A percentile compares a stretch with the other conserved stretches of the same genome.
Conservation (phyloP, 805 yeast species). For the Dipodascus albidus region DNA sequence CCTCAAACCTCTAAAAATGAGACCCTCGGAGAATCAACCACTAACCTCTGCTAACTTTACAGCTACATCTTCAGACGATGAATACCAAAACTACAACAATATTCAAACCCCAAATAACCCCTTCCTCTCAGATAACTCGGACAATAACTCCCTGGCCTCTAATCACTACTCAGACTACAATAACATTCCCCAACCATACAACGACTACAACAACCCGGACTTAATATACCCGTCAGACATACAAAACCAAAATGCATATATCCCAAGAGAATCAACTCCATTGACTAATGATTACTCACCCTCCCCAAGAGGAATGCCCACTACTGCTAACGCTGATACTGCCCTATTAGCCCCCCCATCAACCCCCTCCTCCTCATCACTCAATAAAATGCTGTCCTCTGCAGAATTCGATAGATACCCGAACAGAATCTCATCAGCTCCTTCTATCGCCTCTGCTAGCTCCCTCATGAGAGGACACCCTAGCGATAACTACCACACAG, state of each 20-base stretch:
- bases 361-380: conserved; percentile 15
- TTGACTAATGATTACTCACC: background rate
- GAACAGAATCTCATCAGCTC: conserved; percentile 18
- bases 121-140: background rate
- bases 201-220: conserved; percentile 1
- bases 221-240: background rate
- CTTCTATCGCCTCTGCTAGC: conserved; percentile 12
- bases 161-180: background rate
- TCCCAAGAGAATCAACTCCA: background rate
- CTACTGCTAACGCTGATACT: conserved; percentile 4
- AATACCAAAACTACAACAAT: background rate
- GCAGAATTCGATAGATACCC: conserved; percentile 28
- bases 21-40: background rate
- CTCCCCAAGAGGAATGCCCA: conserved; percentile 8
- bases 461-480: conserved; percentile 8
- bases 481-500: background rate
- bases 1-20: background rate
- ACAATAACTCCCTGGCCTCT: background rate
- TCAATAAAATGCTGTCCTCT: conserved; percentile 14
- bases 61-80: background rate
- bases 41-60: background rate
- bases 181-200: background rate
- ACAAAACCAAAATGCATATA: conserved; percentile 1
- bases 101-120: background rate
- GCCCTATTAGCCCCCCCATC: conserved; percentile 8